These are phyloP conservation scores for Mycena venus DNA, from an alignment of 768 basidiomycete genomes.

Conservation along the genomic window DNA sequence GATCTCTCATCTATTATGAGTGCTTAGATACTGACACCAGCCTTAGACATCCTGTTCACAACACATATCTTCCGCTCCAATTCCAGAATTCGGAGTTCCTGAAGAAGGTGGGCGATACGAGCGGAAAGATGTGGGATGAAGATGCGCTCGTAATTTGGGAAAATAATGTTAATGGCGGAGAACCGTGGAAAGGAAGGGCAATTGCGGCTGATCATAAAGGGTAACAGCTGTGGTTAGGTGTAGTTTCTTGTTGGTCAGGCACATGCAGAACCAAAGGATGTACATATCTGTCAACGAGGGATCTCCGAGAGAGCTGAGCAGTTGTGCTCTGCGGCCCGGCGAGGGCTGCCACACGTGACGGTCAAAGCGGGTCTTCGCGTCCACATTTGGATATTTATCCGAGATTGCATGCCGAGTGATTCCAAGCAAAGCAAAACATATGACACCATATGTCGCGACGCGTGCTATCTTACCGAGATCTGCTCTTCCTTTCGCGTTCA, in stretches of 20 bases:
- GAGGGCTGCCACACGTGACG: not conserved
- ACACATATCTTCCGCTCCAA: conserved; percentile 71
- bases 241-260: too few relatives aligned
- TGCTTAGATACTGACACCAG: conserved; percentile 15
- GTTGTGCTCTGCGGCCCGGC: too few relatives aligned
- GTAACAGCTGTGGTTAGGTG: too few relatives aligned
- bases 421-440: conserved; percentile 10
- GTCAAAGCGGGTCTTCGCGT: conserved; percentile 5
- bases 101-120: conserved; percentile 55
- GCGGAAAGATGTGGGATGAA: conserved; percentile 73
- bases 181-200: conserved; percentile 60
- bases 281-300: too few relatives aligned
- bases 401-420: not conserved
- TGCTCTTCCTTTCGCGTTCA: conserved; percentile 21
- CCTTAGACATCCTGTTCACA: conserved; percentile 72
- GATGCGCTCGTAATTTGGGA: conserved; percentile 70
- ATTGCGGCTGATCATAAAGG: not conserved
- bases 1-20: conserved; percentile 32
- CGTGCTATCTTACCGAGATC: not conserved
- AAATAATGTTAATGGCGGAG: conserved; percentile 60
- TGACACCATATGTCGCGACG: conserved; percentile 25
- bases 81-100: conserved; percentile 61
- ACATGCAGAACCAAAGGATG: not conserved
- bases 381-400: not conserved
- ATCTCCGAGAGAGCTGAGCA: too few relatives aligned